Evolutionary conservation across 208 protist species (phyloP).

Genomic region (Crithidia mellificae): DNA sequence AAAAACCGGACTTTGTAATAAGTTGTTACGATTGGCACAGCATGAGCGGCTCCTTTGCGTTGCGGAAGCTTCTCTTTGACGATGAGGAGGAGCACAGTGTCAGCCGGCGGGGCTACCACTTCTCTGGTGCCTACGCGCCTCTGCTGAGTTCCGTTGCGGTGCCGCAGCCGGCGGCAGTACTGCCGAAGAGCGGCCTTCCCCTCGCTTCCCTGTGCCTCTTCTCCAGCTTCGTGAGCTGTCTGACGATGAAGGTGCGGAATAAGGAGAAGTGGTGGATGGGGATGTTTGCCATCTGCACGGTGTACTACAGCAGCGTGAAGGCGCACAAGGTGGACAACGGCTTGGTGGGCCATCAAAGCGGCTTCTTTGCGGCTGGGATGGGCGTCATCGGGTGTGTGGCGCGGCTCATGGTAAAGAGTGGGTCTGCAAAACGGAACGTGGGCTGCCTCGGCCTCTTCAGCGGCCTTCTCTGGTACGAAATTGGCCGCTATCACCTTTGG

Average conservation of each 20-base stretch:
- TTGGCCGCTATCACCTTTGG: conserved; percentile 84
- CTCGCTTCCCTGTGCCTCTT: conserved; percentile 53
- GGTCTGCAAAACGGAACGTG: conserved; percentile 35
- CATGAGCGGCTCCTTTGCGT: conserved; percentile 70
- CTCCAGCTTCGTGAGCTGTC: conserved; percentile 56
- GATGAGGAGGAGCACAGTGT: conserved; percentile 49
- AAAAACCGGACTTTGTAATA: too few species aligned
- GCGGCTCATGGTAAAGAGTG: conserved; percentile 58
- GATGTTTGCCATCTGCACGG: conserved; percentile 69
- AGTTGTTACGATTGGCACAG: too few species aligned
- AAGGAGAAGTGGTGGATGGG: conserved; percentile 86
- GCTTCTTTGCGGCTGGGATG: conserved; percentile 85
- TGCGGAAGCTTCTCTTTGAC: conserved; percentile 72
- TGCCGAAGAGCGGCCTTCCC: conserved; percentile 57
- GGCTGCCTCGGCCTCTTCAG: conserved; percentile 46
- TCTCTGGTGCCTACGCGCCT: conserved; percentile 56
- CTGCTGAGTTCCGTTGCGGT: conserved; percentile 47
- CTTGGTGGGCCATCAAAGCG: conserved; percentile 81
- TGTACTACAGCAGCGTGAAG: conserved; percentile 85
- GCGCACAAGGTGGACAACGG: conserved; percentile 87
- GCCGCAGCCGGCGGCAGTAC: conserved; percentile 53
- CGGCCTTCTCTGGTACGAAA: conserved; percentile 82
- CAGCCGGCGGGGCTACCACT: conserved; percentile 69
- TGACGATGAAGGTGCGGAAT: conserved; percentile 76
- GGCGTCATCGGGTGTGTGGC: conserved; percentile 54